Evolutionary conservation across 164 flowering plant species (phyloP).

Genomic region (Taxillus chinensis): DNA sequence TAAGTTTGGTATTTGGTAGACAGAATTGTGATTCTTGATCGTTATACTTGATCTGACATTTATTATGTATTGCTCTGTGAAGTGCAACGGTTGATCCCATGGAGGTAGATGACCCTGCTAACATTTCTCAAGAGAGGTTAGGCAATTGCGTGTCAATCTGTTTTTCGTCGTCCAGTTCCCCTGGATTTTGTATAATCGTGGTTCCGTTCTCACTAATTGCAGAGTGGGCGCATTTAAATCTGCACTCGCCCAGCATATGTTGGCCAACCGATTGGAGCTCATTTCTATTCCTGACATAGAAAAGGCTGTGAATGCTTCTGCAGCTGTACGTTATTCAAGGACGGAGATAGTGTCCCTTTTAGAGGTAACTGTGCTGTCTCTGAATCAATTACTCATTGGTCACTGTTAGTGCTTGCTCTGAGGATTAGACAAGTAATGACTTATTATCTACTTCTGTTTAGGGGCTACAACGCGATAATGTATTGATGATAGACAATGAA

Average conservation of each 20-base stretch:
- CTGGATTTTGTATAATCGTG: too few relatives aligned
- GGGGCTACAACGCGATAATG: constrained; percentile 62
- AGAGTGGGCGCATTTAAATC: constrained; percentile 73
- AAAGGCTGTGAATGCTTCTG: constrained; percentile 45
- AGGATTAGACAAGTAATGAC: background rate
- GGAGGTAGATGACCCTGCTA: constrained; percentile 67
- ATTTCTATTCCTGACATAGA: constrained; percentile 66
- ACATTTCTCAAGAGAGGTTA: constrained; percentile 59
- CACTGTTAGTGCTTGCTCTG: background rate
- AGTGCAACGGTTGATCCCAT: constrained; percentile 51
- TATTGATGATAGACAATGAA: constrained; percentile 56
- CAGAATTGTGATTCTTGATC: too few relatives aligned
- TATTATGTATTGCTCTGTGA: constrained; percentile 7
- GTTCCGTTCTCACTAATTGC: constrained; percentile 12
- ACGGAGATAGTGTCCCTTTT: constrained; percentile 51
- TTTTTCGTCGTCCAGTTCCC: too few relatives aligned
- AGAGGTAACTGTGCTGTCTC: constrained; percentile 34
- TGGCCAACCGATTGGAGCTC: constrained; percentile 54
- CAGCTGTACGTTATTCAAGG: constrained; percentile 43
- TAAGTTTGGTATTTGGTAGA: too few relatives aligned
- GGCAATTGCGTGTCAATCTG: background rate
- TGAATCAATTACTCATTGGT: background rate
- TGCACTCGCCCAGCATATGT: constrained; percentile 64
- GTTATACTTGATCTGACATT: background rate
- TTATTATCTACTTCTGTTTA: constrained; percentile 19